These are phyloP conservation scores for Thermomyces lanuginosus DNA, from an alignment of 2,329 filamentous ascomycete species.

Conservation along the genomic window DNA sequence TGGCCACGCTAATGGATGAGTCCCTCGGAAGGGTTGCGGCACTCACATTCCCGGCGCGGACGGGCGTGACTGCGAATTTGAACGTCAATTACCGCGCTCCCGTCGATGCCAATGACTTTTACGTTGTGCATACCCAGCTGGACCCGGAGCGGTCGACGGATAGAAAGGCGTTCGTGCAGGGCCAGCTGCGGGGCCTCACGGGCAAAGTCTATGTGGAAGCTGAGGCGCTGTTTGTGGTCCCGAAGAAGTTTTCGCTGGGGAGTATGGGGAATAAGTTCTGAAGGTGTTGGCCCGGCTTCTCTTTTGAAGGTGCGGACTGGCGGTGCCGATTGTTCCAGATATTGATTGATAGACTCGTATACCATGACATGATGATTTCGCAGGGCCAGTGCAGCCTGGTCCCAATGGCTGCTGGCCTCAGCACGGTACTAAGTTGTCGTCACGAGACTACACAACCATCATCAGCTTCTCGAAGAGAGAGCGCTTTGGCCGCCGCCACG, in stretches of 20 bases:
- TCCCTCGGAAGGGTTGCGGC: constrained; percentile 48
- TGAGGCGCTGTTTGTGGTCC: constrained; percentile 43
- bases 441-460: too few relatives aligned
- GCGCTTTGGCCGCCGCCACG: too few relatives aligned
- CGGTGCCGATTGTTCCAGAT: too few relatives aligned
- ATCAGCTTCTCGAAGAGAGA: too few relatives aligned
- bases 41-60: constrained; percentile 30
- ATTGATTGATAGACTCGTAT: too few relatives aligned
- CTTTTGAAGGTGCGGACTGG: too few relatives aligned
- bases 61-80: constrained; percentile 41
- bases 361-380: too few relatives aligned
- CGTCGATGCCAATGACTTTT: constrained; percentile 44
- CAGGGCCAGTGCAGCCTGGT: too few relatives aligned
- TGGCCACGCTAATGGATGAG: constrained; percentile 55
- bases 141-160: constrained; percentile 24
- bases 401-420: too few relatives aligned
- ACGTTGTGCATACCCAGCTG: constrained; percentile 39
- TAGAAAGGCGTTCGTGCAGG: constrained; percentile 22
- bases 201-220: constrained; percentile 44
- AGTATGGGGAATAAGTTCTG: constrained; percentile 27
- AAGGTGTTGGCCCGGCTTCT: too few relatives aligned
- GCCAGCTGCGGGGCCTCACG: constrained; percentile 22
- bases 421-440: too few relatives aligned
- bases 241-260: constrained; percentile 31
- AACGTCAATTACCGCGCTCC: constrained; percentile 47